Evolutionary conservation across 371 early-diverging fungal species (phyloP).

Genomic region (Mucor sp.): DNA sequence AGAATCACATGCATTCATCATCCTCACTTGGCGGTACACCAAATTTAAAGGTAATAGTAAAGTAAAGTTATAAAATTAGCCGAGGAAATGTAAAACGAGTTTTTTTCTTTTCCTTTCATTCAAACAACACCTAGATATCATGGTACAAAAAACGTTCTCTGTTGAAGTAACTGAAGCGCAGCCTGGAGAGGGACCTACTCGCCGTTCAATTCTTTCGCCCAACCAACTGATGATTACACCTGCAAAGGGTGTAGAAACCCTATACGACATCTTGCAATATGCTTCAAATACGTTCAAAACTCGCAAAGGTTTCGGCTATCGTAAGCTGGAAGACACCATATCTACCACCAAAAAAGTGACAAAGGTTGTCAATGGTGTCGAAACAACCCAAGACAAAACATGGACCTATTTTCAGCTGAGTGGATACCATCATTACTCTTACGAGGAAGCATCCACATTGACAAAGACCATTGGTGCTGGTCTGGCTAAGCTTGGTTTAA

Average conservation of each 20-base stretch:
- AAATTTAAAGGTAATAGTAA: background rate
- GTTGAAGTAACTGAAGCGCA: slow-evolving; percentile 42
- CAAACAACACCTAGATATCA: background rate
- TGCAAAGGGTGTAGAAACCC: slow-evolving; percentile 59
- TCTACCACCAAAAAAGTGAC: slow-evolving; percentile 77
- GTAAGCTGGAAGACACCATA: slow-evolving; percentile 63
- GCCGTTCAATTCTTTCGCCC: slow-evolving; percentile 61
- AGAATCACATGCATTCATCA: background rate
- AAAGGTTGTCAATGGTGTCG: slow-evolving; percentile 63
- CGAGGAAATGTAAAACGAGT: background rate
- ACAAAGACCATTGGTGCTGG: slow-evolving; percentile 65
- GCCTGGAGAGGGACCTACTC: slow-evolving; percentile 50
- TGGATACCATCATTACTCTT: slow-evolving; percentile 68
- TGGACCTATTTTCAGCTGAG: slow-evolving; percentile 84
- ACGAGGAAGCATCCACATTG: slow-evolving; percentile 56
- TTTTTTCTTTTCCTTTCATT: background rate
- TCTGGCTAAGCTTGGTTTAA: slow-evolving; percentile 65
- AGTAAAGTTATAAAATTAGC: background rate
- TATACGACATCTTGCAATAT: slow-evolving; percentile 69
- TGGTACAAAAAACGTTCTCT: slow-evolving; percentile 21
- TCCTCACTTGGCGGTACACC: background rate
- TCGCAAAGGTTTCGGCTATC: slow-evolving; percentile 68
- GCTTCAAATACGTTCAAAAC: slow-evolving; percentile 45
- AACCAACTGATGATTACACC: slow-evolving; percentile 55
- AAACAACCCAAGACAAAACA: slow-evolving; percentile 70